Conservation (phyloP, 2,329 filamentous ascomycete species). For the Botrytis aclada region DNA sequence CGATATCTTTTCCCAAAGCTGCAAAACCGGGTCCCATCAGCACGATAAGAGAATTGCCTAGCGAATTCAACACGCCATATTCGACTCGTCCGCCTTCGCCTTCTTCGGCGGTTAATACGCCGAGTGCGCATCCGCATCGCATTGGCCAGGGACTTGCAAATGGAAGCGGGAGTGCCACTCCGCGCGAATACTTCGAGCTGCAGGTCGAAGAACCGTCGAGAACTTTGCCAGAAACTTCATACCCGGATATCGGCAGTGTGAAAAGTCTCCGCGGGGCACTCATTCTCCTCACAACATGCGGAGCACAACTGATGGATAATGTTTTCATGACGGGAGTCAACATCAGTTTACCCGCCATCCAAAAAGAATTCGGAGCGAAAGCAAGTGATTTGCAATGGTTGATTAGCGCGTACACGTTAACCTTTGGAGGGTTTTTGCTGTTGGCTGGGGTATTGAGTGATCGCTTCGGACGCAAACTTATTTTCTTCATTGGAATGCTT, state of each 20-base stretch:
- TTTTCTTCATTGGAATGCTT: conserved; percentile 41
- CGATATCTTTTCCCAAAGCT: conserved; percentile 17
- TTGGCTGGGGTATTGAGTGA: conserved; percentile 34
- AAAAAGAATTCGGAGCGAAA: conserved; percentile 40
- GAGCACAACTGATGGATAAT: conserved; percentile 45
- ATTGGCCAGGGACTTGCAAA: neutral
- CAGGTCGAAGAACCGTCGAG: conserved; percentile 8
- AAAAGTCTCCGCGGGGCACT: conserved; percentile 41
- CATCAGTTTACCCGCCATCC: conserved; percentile 43
- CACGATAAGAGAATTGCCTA: conserved; percentile 19
- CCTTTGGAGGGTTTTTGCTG: conserved; percentile 41
- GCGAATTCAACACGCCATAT: conserved; percentile 21
- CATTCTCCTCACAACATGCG: conserved; percentile 42
- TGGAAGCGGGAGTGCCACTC: neutral
- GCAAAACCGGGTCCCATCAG: conserved; percentile 12
- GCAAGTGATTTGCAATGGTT: conserved; percentile 42
- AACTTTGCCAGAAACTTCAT: neutral
- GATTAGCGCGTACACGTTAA: conserved; percentile 43
- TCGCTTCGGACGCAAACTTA: conserved; percentile 41
- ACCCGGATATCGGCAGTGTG: conserved; percentile 33
- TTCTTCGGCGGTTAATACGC: neutral
- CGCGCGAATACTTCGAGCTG: neutral
- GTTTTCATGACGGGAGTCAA: conserved; percentile 45
- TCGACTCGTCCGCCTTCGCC: conserved; percentile 23
- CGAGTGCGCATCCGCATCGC: neutral